Evolutionary conservation across 2,329 filamentous ascomycete genomes (phyloP), one percentile per base, ranked within the genome.

Genomic region (Cordyceps sp.): DNA sequence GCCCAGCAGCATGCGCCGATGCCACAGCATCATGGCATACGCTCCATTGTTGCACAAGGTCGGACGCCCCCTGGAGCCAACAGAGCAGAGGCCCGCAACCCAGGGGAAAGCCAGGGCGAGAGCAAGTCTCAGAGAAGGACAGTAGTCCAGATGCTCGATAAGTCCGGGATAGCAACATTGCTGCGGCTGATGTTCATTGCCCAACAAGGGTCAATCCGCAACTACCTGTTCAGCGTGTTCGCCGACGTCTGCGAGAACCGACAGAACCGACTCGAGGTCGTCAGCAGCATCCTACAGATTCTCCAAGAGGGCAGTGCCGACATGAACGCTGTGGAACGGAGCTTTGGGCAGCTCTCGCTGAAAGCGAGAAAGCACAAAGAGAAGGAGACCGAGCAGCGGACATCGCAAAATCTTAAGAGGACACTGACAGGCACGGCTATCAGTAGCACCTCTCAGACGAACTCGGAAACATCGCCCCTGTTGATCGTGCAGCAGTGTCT

Each of bases 121-220:
- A 69, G 66, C 50, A 88, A 85, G 57, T 58, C 65, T 24, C 78
- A 80, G 45, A 75, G 82, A 35, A 79, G 81, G 38, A 77, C 83
- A 16, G 80, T 92, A 36, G 81, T 93, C 17, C 90, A 98, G 51
- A 93, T 98, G 79, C 71, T 98, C 20, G 90, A 98, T 54, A 94
- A 93, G 57, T 71, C 86, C 29, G 90, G 92, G 18, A 78, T 98
- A 41, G 90, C 92, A 18, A 96, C 90, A n/a, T 62, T 98, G 22
- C 66, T 98, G 27, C 82, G 92, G n/a, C 69, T 98, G 9, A 94
- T 98, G 88, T 98, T 98, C 52, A 85, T 96, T 45, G 80, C 83
- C 30, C 83, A 94, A 42, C 82, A 88, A 40, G 83, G 82, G 16
- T 90, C 82, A 38, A 78, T 90, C 30, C 82, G 85, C 42, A 73